Conservation (phyloP, 2,329 filamentous ascomycete genomes). For the Metarhizium rileyi region DNA sequence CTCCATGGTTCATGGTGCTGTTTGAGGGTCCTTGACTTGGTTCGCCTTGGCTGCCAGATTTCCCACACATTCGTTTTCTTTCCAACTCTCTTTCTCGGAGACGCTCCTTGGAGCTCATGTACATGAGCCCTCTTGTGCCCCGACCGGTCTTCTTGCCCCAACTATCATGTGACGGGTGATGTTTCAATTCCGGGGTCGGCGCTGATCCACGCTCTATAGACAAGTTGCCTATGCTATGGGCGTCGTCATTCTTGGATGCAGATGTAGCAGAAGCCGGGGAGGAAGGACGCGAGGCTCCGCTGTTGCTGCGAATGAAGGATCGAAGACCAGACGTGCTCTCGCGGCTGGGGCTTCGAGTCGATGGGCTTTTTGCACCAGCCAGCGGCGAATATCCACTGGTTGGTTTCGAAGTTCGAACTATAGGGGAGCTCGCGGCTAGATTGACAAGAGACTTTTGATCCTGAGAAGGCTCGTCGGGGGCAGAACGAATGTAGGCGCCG, state of each 20-base stretch:
- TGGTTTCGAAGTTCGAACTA: slow-evolving; percentile 73
- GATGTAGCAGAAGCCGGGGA: slow-evolving; percentile 48
- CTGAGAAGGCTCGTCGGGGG: slow-evolving; percentile 38
- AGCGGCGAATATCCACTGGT: slow-evolving; percentile 65
- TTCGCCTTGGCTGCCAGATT: slow-evolving; percentile 19
- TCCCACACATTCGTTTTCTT: slow-evolving; percentile 39
- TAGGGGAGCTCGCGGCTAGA: slow-evolving; percentile 54
- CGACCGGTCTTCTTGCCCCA: slow-evolving; percentile 50
- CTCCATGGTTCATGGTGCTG: slow-evolving; percentile 13
- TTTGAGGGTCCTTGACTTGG: slow-evolving; percentile 17
- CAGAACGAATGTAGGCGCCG: slow-evolving; percentile 49
- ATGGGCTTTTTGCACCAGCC: slow-evolving; percentile 50
- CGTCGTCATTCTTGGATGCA: slow-evolving; percentile 46
- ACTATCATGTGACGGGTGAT: slow-evolving; percentile 48
- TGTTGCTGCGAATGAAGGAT: slow-evolving; percentile 46
- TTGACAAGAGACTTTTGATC: slow-evolving; percentile 44
- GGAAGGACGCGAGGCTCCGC: slow-evolving; percentile 41
- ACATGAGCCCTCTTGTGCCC: slow-evolving; percentile 52
- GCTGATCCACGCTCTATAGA: slow-evolving; percentile 50
- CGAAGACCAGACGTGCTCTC: slow-evolving; percentile 45
- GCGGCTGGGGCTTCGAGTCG: slow-evolving; percentile 36
- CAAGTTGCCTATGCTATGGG: slow-evolving; percentile 53
- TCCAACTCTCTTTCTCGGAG: slow-evolving; percentile 54
- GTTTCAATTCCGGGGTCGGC: slow-evolving; percentile 38
- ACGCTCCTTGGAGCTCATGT: slow-evolving; percentile 63